A percentile compares a stretch with the other conserved stretches of the same genome.
phyloP scores from a whole-genome alignment of 805 yeast species.

The Monosporozyma unispora region DNA sequence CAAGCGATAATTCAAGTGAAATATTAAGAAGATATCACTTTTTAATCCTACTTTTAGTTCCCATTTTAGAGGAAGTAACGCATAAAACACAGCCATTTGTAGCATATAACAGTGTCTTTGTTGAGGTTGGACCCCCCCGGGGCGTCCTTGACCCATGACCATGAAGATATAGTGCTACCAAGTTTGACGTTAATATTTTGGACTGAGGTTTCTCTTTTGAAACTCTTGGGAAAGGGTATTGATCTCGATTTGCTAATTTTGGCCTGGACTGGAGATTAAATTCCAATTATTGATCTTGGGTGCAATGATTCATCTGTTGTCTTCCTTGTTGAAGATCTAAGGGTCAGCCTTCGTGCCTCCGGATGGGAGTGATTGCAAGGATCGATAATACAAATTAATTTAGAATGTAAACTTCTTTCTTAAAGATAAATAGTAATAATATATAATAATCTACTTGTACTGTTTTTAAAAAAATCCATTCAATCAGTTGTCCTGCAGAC shows the following conservation, averaged over 20 bases:
- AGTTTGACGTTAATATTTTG: neutral
- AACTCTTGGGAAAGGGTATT: neutral
- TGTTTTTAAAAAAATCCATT: too few species aligned
- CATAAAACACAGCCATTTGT: constrained; percentile 58
- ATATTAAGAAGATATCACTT: neutral
- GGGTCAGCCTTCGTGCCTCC: constrained; percentile 71
- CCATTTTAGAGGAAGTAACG: constrained; percentile 35
- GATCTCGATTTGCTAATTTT: constrained; percentile 7
- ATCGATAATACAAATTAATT: constrained; percentile 31
- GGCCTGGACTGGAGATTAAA: constrained; percentile 54
- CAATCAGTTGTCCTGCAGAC: constrained; percentile 7
- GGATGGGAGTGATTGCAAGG: constrained; percentile 57
- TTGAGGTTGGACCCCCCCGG: constrained; percentile 57
- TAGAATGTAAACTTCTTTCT: constrained; percentile 6
- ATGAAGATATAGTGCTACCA: constrained; percentile 41
- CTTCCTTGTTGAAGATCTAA: constrained; percentile 39
- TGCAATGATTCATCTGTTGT: constrained; percentile 56
- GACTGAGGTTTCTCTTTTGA: neutral
- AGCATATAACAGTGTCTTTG: constrained; percentile 50
- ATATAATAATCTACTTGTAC: neutral
- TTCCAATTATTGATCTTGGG: constrained; percentile 52
- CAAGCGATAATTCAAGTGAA: neutral
- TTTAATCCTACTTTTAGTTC: neutral
- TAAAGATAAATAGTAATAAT: neutral
- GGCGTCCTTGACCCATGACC: constrained; percentile 68